Evolutionary conservation across 345 rosid genomes (phyloP), one percentile per base, ranked within the genome.

Genomic region (Euphorbia pulcherrima): DNA sequence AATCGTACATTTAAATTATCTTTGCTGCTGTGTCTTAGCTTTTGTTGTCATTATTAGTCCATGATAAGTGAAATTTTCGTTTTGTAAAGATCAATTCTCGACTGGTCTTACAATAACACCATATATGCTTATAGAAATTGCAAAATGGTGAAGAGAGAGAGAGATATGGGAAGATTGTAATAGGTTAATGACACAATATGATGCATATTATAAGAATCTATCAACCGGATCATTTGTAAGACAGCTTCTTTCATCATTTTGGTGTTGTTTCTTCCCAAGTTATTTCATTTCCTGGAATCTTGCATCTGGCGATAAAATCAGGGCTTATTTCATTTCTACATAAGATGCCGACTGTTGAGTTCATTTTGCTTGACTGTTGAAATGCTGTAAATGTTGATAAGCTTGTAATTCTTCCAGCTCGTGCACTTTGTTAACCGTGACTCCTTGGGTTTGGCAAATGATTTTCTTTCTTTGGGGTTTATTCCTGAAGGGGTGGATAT

Each of bases 351-450:
- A 52, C n/a, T 51, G 20, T 70, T 52, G 30, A 30, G 33, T 74
- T 69, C 64, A 70, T 70, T 66, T 68, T 58, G 35, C 55, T 24
- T 67, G 37, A 51, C 51, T 50, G 14, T 52, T 70, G 67, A 46
- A 48, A 16, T 78, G 9, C 35, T 72, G 24, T 53, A 73, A 72
- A 60, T 79, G 68, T 70, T 82, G 72, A 74, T 61, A 44, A 72
- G 8, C 80, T 83, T 50, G 35, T 72, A 63, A 67, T 71, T 67
- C 76, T 85, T 86, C 76, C 96, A 94, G 99, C 95, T 89, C 66
- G 96, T 94, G 80, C 99, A 94, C 88, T 91, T 83, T 80, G 96
- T 94, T 79, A 94, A 94, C 76, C 97, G 93, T 78, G 99, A 94
- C 84, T 88, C 97, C 65, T 84, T 89, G 80, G 90, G 97, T 82